These are phyloP conservation scores for Penicillium sp. DNA, from an alignment of 2,329 filamentous ascomycete genomes.

Conservation along the genomic window DNA sequence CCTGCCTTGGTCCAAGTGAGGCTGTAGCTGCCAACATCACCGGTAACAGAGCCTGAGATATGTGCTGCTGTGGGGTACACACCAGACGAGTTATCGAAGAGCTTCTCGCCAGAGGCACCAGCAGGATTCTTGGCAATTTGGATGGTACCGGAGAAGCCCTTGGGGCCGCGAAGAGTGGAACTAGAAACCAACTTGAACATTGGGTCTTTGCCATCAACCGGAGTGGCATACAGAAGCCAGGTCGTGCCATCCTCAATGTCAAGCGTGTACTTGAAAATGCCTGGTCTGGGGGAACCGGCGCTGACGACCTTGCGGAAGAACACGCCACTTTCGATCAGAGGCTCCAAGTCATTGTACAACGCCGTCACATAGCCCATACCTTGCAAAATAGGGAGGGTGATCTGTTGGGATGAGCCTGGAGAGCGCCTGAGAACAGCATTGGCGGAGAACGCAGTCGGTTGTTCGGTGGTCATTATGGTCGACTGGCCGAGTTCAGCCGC, in stretches of 20 bases:
- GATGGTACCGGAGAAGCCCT: conserved; percentile 70
- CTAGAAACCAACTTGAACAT: conserved; percentile 66
- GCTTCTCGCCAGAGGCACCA: conserved; percentile 55
- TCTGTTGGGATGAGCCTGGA: conserved; percentile 52
- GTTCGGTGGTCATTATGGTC: conserved; percentile 56
- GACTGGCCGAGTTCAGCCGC: conserved; percentile 65
- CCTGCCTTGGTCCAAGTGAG: conserved; percentile 72
- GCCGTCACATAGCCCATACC: conserved; percentile 86
- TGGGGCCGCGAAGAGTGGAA: conserved; percentile 60
- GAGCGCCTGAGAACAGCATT: conserved; percentile 64
- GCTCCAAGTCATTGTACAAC: conserved; percentile 66
- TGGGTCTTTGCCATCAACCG: conserved; percentile 56
- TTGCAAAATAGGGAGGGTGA: conserved; percentile 80
- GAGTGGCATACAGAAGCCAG: conserved; percentile 78
- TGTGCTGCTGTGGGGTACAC: conserved; percentile 65
- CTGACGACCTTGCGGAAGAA: conserved; percentile 65
- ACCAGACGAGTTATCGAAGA: conserved; percentile 73
- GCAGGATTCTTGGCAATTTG: conserved; percentile 76
- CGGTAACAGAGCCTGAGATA: conserved; percentile 59
- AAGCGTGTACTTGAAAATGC: conserved; percentile 72
- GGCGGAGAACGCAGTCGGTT: conserved; percentile 55
- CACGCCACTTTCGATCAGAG: conserved; percentile 69
- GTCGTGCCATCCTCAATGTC: conserved; percentile 65
- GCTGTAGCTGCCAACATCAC: conserved; percentile 64
- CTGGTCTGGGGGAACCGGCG: conserved; percentile 54